Evolutionary conservation across 2,329 filamentous ascomycete genomes (phyloP).

Genomic region (Plenodomus lindquistii): DNA sequence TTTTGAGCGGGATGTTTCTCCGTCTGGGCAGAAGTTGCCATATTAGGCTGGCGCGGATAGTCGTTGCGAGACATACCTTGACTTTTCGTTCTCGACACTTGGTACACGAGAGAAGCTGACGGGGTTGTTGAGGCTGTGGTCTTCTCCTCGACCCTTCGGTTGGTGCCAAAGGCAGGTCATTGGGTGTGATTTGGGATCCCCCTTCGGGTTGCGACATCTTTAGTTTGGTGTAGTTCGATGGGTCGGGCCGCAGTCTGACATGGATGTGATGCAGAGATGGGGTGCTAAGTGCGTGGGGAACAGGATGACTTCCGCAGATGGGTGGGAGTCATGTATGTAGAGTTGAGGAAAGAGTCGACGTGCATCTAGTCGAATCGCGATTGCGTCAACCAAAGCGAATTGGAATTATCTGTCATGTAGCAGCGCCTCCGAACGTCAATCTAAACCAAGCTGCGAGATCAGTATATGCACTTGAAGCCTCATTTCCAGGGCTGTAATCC

Average conservation of each 20-base stretch:
- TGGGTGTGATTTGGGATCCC: slow-evolving; percentile 13
- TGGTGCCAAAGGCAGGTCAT: slow-evolving; percentile 9
- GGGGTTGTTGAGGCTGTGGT: slow-evolving; percentile 46
- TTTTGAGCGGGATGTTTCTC: not conserved
- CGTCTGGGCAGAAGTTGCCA: not conserved
- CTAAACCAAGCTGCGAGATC: slow-evolving; percentile 10
- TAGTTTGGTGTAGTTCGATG: slow-evolving; percentile 14
- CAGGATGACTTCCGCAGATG: not conserved
- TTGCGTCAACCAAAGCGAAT: not conserved
- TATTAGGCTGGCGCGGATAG: not conserved
- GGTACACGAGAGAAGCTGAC: slow-evolving; percentile 53
- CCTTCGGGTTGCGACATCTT: slow-evolving; percentile 11
- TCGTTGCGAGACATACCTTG: slow-evolving; percentile 41
- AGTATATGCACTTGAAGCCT: slow-evolving; percentile 29
- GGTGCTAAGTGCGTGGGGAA: not conserved
- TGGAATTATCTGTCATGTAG: slow-evolving; percentile 4
- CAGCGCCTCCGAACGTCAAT: not conserved
- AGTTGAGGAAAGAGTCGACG: slow-evolving; percentile 1
- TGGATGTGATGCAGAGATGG: not conserved
- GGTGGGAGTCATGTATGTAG: not conserved
- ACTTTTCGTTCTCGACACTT: slow-evolving; percentile 56
- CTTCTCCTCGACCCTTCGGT: slow-evolving; percentile 31
- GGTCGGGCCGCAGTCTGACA: slow-evolving; percentile 3
- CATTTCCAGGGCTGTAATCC: slow-evolving; percentile 22
- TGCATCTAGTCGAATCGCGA: slow-evolving; percentile 3